Evolutionary conservation across 257 asterid species (phyloP).

Genomic region (Solanum raphanifolium): DNA sequence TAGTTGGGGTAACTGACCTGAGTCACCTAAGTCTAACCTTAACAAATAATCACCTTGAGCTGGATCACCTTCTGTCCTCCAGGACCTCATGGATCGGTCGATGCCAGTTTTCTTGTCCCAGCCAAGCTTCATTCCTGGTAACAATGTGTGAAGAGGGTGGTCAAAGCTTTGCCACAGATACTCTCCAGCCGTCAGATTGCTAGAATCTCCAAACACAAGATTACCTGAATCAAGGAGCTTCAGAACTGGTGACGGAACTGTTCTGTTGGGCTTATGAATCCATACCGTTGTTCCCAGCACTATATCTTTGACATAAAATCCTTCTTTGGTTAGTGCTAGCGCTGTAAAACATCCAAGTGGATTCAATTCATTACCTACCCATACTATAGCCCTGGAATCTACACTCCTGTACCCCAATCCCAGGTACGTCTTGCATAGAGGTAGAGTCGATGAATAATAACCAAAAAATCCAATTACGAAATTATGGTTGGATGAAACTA

Average conservation of each 20-base stretch:
- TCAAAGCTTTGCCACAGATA: conserved; percentile 44
- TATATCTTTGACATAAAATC: conserved; percentile 6
- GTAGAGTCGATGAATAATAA: not conserved
- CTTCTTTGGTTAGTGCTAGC: not conserved
- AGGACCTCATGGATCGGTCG: conserved; percentile 23
- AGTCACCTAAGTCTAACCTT: conserved; percentile 10
- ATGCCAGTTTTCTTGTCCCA: conserved; percentile 18
- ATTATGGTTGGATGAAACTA: conserved; percentile 13
- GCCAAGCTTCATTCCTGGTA: conserved; percentile 53
- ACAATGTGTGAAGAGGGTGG: conserved; percentile 27
- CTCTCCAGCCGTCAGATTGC: not conserved
- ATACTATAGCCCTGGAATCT: not conserved
- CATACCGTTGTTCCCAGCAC: not conserved
- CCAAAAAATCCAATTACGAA: conserved; percentile 22
- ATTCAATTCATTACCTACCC: conserved; percentile 28
- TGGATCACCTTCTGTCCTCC: conserved; percentile 28
- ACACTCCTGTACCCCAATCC: conserved; percentile 13
- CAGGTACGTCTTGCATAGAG: not conserved
- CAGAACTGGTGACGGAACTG: conserved; percentile 1
- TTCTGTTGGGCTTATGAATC: not conserved
- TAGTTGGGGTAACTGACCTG: conserved; percentile 1
- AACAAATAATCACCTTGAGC: conserved; percentile 25
- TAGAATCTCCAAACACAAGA: conserved; percentile 11
- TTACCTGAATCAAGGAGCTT: conserved; percentile 37
- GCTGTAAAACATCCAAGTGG: conserved; percentile 7